Conservation (phyloP, 805 yeast genomes). For the Metschnikowia anglica region DNA sequence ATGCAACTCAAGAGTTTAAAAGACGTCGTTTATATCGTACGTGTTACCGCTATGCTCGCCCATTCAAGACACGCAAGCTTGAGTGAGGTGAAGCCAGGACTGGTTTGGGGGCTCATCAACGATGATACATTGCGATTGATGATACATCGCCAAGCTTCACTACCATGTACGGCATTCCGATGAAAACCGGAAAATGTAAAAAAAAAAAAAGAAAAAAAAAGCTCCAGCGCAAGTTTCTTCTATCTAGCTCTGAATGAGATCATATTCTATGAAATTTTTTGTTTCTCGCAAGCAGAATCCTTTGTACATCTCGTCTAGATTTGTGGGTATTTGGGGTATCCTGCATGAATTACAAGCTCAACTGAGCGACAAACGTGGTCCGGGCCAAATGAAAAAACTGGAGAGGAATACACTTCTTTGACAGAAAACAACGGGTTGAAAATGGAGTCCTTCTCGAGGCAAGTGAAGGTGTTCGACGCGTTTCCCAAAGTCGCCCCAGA, state of each 20-base stretch:
- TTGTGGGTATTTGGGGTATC: no score
- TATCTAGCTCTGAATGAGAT: no score
- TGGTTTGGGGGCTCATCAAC: no score
- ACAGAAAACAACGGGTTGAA: background rate
- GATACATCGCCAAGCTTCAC: background rate
- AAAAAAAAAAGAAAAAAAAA: no score
- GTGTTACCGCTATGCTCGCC: conserved; percentile 44
- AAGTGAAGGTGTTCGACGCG: conserved; percentile 48
- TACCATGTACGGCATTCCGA: no score
- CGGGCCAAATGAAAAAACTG: background rate
- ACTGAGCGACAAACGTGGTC: background rate
- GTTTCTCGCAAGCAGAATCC: background rate
- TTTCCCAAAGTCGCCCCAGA: conserved; percentile 46
- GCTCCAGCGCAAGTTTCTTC: no score
- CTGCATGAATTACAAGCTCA: no score
- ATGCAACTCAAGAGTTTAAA: conserved; percentile 48
- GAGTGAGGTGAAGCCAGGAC: no score
- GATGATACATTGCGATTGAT: background rate
- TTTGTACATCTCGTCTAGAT: no score
- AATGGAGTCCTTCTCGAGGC: conserved; percentile 38
- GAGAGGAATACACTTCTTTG: background rate
- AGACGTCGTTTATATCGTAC: conserved; percentile 56
- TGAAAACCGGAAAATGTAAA: no score
- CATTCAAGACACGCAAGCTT: conserved; percentile 7
- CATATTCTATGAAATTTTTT: no score